Evolutionary conservation across 2,329 filamentous ascomycete species (phyloP).

Genomic region (Geosmithia flava): DNA sequence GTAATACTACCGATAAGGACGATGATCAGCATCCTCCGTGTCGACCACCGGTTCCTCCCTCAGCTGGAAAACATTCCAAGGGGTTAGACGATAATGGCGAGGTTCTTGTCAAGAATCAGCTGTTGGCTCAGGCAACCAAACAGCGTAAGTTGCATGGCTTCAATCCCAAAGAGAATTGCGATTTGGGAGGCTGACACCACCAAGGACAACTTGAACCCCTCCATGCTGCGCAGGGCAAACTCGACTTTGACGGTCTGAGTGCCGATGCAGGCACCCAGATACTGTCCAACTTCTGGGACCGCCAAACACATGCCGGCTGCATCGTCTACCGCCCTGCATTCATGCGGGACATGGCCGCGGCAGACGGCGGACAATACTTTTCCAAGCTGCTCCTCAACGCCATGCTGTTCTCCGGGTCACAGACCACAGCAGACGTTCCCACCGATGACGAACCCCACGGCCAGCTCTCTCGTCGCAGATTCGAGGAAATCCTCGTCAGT

Average conservation of each 20-base stretch:
- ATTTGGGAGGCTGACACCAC: not conserved
- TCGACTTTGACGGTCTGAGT: constrained; percentile 44
- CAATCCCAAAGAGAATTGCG: not conserved
- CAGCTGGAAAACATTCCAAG: too few species aligned
- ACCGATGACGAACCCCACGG: not conserved
- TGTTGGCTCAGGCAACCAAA: not conserved
- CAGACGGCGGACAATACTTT: constrained; percentile 35
- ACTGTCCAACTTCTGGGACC: constrained; percentile 37
- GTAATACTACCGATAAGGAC: not conserved
- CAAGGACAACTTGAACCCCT: constrained; percentile 33
- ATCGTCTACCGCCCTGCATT: constrained; percentile 34
- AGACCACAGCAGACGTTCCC: not conserved
- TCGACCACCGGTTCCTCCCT: not conserved
- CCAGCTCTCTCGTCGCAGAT: not conserved
- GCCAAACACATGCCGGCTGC: constrained; percentile 27
- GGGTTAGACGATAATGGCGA: not conserved
- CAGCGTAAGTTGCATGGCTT: not conserved
- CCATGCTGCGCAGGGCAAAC: constrained; percentile 27
- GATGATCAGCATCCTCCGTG: not conserved
- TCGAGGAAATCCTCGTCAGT: constrained; percentile 20
- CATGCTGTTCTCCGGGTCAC: constrained; percentile 22
- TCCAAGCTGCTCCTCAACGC: constrained; percentile 43
- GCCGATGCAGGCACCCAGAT: constrained; percentile 38
- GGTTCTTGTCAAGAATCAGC: not conserved
- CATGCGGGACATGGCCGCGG: constrained; percentile 38